Base-by-base conservation (phyloP, 2,329 filamentous ascomycete species). In the Ramularia collo-cygni region DNA sequence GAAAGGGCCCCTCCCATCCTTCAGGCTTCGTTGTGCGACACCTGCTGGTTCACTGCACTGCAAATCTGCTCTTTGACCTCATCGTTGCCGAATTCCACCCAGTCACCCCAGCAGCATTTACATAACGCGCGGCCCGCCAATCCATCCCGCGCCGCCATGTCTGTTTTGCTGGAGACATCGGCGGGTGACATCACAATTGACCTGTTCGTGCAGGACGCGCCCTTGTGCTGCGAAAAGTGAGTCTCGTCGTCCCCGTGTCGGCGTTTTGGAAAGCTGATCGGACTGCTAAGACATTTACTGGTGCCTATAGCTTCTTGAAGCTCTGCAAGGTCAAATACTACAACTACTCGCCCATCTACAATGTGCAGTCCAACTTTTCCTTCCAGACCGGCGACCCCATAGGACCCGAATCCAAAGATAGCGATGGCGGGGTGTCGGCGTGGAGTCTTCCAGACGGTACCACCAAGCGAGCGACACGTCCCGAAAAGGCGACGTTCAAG, bases 291-390 rank as follows among this genome's bases (percentile, higher is more conserved):
- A 70, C 57, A 51, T 64, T 58, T 57, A 54, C 53, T 33, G 53
- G 43, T 52, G 58, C 53, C 57, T 61, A 48, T 64, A 93, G 87
- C 74, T 96, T 98, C 64, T 72, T 98, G 42, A 96, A 98, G 74
- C 85, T 98, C 55, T 95, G 92, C 78, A 96, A 96, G 69, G 73
- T 88, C 66, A 98, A 95, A 70, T 98, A 96, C 70, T 98, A 95
- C 79, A 96, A 96, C 70, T 96, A 93, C 64, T 81, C 88, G 4
- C 92, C 90, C 17, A 70, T 96, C 39, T 86, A 95, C 68, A 88
- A 83, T 52, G 78, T 98, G 27, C 92, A 95, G 61, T 92, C 90
- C 63, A 81, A 87, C 65, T 96, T 95, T 66, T 94, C 89, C 46
- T 95, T 95, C 66, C 90, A 96, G 65, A 93, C 86, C 21, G 90